Conservation (phyloP, 257 asterid species). For the Nicotiana obtusifolia region DNA sequence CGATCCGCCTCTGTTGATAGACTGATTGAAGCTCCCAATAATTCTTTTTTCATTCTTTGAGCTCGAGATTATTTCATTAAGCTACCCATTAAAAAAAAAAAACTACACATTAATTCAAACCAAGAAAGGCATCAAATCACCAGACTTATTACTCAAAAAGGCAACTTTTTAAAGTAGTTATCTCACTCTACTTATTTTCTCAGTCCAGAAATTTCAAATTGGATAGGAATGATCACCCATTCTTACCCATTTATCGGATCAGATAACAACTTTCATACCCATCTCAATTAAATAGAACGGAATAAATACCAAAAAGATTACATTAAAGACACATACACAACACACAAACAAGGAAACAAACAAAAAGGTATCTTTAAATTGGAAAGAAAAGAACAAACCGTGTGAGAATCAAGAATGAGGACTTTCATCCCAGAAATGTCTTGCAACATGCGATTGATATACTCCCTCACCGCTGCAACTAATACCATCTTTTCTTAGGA, state of each 20-base stretch:
- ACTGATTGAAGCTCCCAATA: not conserved
- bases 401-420: constrained; percentile 81
- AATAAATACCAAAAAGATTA: not conserved
- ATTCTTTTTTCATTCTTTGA: not conserved
- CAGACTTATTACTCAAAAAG: not conserved
- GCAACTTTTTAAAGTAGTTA: not conserved
- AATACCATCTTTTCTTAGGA: constrained; percentile 48
- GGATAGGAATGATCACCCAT: not conserved
- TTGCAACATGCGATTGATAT: constrained; percentile 79
- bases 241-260: not conserved
- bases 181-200: not conserved
- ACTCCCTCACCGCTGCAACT: constrained; percentile 61
- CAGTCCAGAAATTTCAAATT: not conserved
- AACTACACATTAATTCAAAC: not conserved
- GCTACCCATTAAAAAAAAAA: not conserved
- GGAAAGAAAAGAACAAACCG: constrained; percentile 34
- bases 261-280: not conserved
- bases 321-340: not conserved
- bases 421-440: constrained; percentile 99
- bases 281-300: not conserved
- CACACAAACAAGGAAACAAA: not conserved
- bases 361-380: not conserved
- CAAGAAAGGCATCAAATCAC: not conserved
- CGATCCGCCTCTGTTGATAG: no score
- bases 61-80: not conserved